A percentile compares a stretch with the other conserved stretches of the same genome.
phyloP scores from a whole-genome alignment of 176 grass and related monocot genomes.

The Aegilops longissima region DNA sequence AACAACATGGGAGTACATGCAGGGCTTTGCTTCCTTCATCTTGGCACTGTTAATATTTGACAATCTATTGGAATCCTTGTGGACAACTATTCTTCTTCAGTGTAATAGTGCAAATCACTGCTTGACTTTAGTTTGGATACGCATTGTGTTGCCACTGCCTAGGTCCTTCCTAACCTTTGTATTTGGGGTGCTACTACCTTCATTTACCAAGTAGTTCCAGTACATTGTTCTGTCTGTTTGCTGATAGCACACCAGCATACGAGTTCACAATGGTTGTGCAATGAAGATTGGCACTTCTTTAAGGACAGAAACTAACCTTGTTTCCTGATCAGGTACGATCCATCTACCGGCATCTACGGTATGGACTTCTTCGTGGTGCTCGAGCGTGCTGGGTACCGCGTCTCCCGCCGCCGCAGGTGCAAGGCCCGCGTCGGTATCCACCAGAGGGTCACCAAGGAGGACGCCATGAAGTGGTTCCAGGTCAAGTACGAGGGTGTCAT shows the following conservation, averaged over 20 bases:
- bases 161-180: background rate
- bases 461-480: constrained; percentile 79
- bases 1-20: background rate
- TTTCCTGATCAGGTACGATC: constrained; percentile 46
- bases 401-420: constrained; percentile 55
- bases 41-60: background rate
- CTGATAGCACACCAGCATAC: background rate
- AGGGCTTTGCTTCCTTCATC: background rate
- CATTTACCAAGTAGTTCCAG: background rate
- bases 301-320: background rate
- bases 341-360: constrained; percentile 64
- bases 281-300: background rate
- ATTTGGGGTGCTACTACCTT: background rate
- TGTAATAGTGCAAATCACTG: background rate
- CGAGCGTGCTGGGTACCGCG: constrained; percentile 57
- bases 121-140: background rate
- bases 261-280: background rate
- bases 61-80: background rate
- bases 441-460: constrained; percentile 66
- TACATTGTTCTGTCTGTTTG: background rate
- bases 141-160: background rate
- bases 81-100: background rate
- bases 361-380: constrained; percentile 67
- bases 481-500: constrained; percentile 76
- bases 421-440: constrained; percentile 61